Percentiles rank a stretch among this genome's conserved stretches.
Evolutionary conservation across 2,329 filamentous ascomycete genomes (phyloP).

Genomic region (Ascochyta lentis): DNA sequence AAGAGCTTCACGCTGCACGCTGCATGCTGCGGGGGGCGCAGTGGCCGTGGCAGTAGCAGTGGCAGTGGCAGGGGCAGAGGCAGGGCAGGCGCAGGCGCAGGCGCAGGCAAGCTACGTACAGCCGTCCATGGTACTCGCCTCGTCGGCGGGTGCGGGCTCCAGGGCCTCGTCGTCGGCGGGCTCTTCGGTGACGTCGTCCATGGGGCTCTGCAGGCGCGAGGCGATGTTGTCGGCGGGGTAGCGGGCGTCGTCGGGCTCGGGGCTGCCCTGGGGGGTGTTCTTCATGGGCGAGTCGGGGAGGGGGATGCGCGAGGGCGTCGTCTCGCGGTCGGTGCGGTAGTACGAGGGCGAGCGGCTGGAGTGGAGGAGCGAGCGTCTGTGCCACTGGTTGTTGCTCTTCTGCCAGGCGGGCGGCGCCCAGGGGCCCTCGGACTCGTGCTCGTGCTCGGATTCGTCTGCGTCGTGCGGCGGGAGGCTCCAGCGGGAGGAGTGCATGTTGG

Average conservation of each 20-base stretch:
- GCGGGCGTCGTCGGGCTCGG: slow-evolving; percentile 50
- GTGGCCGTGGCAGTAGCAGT: too few species aligned
- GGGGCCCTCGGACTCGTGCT: slow-evolving; percentile 53
- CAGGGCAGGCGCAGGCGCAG: slow-evolving; percentile 6
- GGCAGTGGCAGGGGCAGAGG: too few species aligned
- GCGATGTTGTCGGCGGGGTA: slow-evolving; percentile 41
- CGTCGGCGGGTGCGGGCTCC: slow-evolving; percentile 8
- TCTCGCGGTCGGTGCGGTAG: slow-evolving; percentile 60
- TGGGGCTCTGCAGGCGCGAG: slow-evolving; percentile 44
- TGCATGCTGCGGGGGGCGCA: too few species aligned
- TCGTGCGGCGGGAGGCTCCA: slow-evolving; percentile 48
- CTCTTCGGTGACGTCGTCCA: slow-evolving; percentile 30
- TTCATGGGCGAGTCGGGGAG: slow-evolving; percentile 66
- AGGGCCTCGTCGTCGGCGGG: slow-evolving; percentile 33
- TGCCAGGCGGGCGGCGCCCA: slow-evolving; percentile 73
- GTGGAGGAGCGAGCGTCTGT: slow-evolving; percentile 54
- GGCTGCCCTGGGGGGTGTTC: slow-evolving; percentile 61
- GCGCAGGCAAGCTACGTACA: slow-evolving; percentile 38
- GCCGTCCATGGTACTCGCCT: slow-evolving; percentile 35
- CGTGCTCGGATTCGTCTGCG: slow-evolving; percentile 52
- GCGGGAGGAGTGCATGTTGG: slow-evolving; percentile 64
- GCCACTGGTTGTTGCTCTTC: slow-evolving; percentile 65
- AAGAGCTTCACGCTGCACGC: too few species aligned
- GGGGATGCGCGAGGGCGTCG: slow-evolving; percentile 64
- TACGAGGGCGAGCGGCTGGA: slow-evolving; percentile 65